Base-by-base conservation (phyloP, 2,329 filamentous ascomycete species). In the Myriosclerotinia curreyana region DNA sequence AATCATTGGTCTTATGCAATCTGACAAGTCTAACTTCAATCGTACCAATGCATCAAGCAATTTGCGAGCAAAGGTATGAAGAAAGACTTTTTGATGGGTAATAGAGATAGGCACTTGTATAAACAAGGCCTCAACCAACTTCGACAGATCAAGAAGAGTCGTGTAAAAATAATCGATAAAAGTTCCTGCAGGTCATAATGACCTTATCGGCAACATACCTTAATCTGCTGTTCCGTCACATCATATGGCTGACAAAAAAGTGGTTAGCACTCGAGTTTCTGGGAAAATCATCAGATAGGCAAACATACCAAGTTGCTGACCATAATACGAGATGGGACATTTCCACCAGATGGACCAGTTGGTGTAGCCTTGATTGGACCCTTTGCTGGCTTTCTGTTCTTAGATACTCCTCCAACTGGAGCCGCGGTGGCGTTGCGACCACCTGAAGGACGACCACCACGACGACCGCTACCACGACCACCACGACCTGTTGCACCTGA, bases 201-300 rank as follows among this genome's bases (percentile, higher is more conserved):
- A 85, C 87, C 88, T 88, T 83, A 89, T 86, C 83, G 87, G 92
- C 90, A 92, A 99, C 95, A 96, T 99, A 99, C 95, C 95, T 99
- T 98, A 83, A 99, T 96, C 88, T 96, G 91, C 82, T 82, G 82
- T 85, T 98, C 94, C 81, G 87, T 91, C 79, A 99, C 92, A 87
- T 99, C 95, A 82, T 89, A 88, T 78, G 95, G 95, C 92, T 98
- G 54, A 40, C 14, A 71, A 55, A 22, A 52, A 44, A 34, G 58
- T 54, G 40, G 49, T 69, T 68, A 67, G 53, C 25, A 42, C n/a
- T 14, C 36, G 48, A 28, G 5, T 14, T 5, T 25, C 5, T 2
- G 40, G 6, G 48, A 14, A 40, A 3, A 53, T 55, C 3, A 25
- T 34, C 44, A 17, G 22, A 25, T 31, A 11, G 72, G 25, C 3